Conservation (phyloP, 2,329 filamentous ascomycete genomes). For the Xylariomycetidae sp. region DNA sequence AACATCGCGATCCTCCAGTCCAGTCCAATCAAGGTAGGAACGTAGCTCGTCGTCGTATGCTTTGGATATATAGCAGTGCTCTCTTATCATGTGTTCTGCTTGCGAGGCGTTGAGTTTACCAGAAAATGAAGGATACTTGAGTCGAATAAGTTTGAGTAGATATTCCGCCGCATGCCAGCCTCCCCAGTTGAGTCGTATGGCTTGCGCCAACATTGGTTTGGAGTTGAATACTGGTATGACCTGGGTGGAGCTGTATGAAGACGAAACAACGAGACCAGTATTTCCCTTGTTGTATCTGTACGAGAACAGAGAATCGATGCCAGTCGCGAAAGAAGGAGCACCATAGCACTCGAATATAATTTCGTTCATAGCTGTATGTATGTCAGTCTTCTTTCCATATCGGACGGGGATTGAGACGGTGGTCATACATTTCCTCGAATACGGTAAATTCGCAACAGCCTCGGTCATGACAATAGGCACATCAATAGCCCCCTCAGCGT, state of each 20-base stretch:
- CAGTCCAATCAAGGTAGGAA: slow-evolving; percentile 82
- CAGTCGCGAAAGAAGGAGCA: slow-evolving; percentile 84
- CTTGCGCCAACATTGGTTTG: slow-evolving; percentile 78
- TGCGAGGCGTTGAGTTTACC: slow-evolving; percentile 83
- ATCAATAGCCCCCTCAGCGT: slow-evolving; percentile 68
- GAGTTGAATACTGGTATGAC: slow-evolving; percentile 88
- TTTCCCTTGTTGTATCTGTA: slow-evolving; percentile 87
- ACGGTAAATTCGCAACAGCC: slow-evolving; percentile 83
- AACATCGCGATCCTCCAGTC: slow-evolving; percentile 81
- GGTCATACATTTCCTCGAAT: slow-evolving; percentile 74
- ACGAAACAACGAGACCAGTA: slow-evolving; percentile 84
- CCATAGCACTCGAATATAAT: slow-evolving; percentile 95
- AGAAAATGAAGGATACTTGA: slow-evolving; percentile 89
- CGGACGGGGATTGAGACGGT: neutral
- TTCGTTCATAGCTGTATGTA: slow-evolving; percentile 78
- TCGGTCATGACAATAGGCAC: slow-evolving; percentile 94
- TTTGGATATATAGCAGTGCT: slow-evolving; percentile 85
- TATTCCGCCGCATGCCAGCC: slow-evolving; percentile 88
- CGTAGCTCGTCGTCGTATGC: slow-evolving; percentile 77
- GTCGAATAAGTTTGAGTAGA: slow-evolving; percentile 76
- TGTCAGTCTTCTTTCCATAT: too few relatives aligned
- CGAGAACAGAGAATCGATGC: slow-evolving; percentile 94
- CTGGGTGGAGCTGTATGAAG: slow-evolving; percentile 90
- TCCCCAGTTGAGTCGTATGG: slow-evolving; percentile 91
- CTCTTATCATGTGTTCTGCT: slow-evolving; percentile 78